phyloP scores from a whole-genome alignment of 2,329 filamentous ascomycete genomes.

The Blastomyces silverae region DNA sequence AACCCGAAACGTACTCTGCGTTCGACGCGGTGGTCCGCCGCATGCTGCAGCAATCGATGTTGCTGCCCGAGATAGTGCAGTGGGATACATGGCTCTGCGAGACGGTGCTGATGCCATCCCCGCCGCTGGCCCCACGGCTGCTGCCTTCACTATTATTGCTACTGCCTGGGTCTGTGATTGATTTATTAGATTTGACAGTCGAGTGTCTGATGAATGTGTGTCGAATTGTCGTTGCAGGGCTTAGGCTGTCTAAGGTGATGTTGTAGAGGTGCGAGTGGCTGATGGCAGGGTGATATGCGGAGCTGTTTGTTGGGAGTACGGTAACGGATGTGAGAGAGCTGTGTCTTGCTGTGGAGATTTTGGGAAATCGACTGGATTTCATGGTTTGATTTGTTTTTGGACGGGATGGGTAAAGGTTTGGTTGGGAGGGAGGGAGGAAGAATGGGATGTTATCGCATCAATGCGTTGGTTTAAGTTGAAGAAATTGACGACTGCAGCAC shows the following conservation, averaged over 20 bases:
- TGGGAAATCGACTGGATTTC: neutral
- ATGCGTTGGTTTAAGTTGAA: neutral
- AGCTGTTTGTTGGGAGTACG: constrained; percentile 2
- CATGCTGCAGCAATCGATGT: neutral
- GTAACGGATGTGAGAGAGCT: neutral
- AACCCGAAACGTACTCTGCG: neutral
- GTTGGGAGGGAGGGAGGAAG: neutral
- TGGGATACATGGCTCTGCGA: neutral
- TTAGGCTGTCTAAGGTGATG: constrained; percentile 4
- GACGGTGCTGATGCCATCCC: neutral
- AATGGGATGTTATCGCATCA: neutral
- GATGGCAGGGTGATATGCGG: neutral
- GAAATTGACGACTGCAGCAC: no score
- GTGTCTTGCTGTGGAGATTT: neutral
- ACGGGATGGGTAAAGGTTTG: neutral
- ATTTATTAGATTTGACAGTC: constrained; percentile 4
- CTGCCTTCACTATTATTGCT: neutral
- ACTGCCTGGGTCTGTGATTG: neutral
- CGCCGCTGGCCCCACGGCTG: neutral
- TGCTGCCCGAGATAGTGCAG: constrained; percentile 5
- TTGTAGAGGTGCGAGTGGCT: neutral
- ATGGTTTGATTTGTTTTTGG: neutral
- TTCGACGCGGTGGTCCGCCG: neutral
- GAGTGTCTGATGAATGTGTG: constrained; percentile 1
- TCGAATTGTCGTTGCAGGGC: neutral